Base-by-base conservation (phyloP, 305 asterid genomes). In the Fraxinus floribunda region DNA sequence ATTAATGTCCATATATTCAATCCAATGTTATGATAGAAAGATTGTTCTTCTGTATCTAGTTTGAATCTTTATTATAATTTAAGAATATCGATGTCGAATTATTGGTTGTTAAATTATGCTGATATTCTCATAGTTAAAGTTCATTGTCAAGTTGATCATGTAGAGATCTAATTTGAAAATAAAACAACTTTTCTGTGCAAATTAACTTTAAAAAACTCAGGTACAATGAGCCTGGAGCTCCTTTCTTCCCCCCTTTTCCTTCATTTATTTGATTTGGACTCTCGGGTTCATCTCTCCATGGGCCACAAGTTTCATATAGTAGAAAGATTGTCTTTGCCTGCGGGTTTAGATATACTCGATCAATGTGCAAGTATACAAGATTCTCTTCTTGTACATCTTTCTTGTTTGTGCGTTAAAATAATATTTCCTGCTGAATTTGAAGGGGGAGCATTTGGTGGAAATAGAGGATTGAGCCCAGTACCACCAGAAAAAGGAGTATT, bases 361-460 rank as follows among this genome's bases (percentile, higher is more conserved):
- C 76, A 66, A 30, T 15, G 22, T 29, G 76, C 79, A 52, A 52
- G n/a, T 52, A 60, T 30, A 78, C 36, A 24, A 52, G 71, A 3
- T 68, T 68, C 30, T n/a, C 46, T 34, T 0, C 52, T 30, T 78
- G 71, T 20, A 2, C 49, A n/a, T 72, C 11, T 29, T 4, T 15
- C 55, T 26, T 6, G 60, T 82, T 73, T 80, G 34, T 70, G 16
- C 79, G 1, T 79, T 20, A n/a, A 18, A 32, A 46, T 60, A n/a
- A 71, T 72, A 60, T 75, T 78, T 76, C 64, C 7, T 79, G 77
- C 44, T 85, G 64, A 30, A 73, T 78, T 24, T 85, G 81, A 75
- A 94, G 99, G 98, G 77, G 97, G 98, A 73, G 95, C 95, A 76
- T 94, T 95, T 88, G 99, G 98, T 70, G 98, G 99, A 78, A 95